Evolutionary conservation across 306 rosid species (phyloP), one percentile per base, ranked within the genome.

Genomic region (Alnus glutinosa): DNA sequence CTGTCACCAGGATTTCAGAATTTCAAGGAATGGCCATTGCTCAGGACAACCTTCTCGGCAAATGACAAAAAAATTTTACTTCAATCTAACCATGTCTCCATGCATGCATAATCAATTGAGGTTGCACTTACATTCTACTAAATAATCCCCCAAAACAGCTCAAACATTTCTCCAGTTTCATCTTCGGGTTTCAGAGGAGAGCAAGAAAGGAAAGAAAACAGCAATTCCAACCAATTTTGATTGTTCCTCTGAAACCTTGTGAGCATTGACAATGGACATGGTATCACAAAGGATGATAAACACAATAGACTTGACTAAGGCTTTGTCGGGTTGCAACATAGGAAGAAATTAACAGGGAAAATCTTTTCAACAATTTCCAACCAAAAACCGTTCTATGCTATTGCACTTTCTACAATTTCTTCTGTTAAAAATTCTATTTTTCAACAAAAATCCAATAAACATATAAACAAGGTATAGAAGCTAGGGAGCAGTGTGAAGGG

Each of bases 401-500:
- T 42, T 42, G 51, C 51, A 10, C 7, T 67, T 42, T 55, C 34
- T 23, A 67, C 70, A 34, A 15, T 74, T 70, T 36, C 39, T 69
- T 69, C 14, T 36, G 37, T 23, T 58, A 18, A 46, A 63, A 39
- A 67, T 39, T 37, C 49, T 16, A 19, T 19, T 50, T 58, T 55
- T 47, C 51, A 64, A 63, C 73, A 57, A 46, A 78, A 49, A 73
- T 67, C 36, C 82, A 83, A 74, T 78, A 58, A 78, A 68, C 67
- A 75, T 81, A 70, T 77, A n/a, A 55, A 81, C 74, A 71, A 67
- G 75, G 46, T 52, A 68, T 7, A 69, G 23, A 30, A 42, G 14
- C 23, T 16, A 9, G 72, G 28, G 44, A 18, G 7, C 5, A 15
- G 46, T 19, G 70, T 16, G 59, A 57, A 4, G 58, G 18, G 13